phyloP scores from a whole-genome alignment of 495 filamentous ascomycete genomes.

The Penicillium turbatum region DNA sequence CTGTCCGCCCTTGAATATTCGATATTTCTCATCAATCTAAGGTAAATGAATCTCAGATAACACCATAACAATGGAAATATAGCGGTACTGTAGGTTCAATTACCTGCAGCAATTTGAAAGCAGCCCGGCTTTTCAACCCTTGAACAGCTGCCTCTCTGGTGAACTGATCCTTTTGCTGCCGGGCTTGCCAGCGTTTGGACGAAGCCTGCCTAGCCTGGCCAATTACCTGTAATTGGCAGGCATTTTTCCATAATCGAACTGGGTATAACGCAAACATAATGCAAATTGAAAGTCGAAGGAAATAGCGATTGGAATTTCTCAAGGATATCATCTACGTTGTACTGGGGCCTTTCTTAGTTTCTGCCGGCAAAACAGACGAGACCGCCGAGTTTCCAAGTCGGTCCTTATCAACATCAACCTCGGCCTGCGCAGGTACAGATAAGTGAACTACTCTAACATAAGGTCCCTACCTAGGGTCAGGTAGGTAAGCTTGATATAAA shows the following conservation, averaged over 20 bases:
- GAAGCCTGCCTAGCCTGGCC: conserved; percentile 50
- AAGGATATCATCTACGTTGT: neutral
- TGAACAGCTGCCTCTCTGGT: conserved; percentile 66
- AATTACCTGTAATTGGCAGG: neutral
- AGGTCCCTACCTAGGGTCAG: no score
- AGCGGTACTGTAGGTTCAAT: neutral
- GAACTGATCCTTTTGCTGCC: conserved; percentile 68
- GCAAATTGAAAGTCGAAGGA: neutral
- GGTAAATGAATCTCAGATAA: neutral
- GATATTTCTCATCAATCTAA: conserved; percentile 76
- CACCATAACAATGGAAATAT: neutral
- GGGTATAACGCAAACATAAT: conserved; percentile 9
- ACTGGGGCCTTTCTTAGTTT: conserved; percentile 1
- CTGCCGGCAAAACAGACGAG: conserved; percentile 10
- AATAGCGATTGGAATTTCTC: neutral
- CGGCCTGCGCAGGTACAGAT: neutral
- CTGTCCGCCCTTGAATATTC: conserved; percentile 70
- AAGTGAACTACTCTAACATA: no score
- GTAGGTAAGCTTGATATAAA: no score
- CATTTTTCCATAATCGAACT: conserved; percentile 2
- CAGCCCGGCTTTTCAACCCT: conserved; percentile 81
- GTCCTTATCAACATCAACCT: neutral
- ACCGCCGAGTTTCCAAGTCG: neutral
- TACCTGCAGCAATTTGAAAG: conserved; percentile 85
- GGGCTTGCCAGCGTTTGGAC: conserved; percentile 74